Base-by-base conservation (phyloP, 2,329 filamentous ascomycete genomes). In the Pseudocercospora fijiensis region DNA sequence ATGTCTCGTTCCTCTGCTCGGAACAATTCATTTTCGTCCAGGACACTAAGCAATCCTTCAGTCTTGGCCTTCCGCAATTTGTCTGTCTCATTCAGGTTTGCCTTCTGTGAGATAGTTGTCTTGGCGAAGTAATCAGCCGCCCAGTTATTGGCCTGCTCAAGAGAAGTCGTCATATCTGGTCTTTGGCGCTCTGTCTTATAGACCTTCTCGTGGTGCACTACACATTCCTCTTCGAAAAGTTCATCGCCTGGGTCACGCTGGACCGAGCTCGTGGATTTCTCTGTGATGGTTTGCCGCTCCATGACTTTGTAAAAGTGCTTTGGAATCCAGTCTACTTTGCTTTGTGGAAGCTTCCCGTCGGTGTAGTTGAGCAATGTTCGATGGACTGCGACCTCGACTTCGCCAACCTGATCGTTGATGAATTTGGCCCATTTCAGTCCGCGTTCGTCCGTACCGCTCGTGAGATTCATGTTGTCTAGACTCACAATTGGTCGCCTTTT, bases 141-240 rank as follows among this genome's bases (percentile, higher is more conserved):
- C 3, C 37, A 18, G 10, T 53, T 18, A 33, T 70, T 70, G 0
- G 68, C 69, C 2, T 63, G 59, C 7, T 67, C 64, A 2, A 70
- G 56, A 13, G 43, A 41, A 2, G 65, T 64, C 26, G 61, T 63
- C 56, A 65, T 18, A 27, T 41, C 9, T 9, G 5, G 24, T 30
- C 33, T 10, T 60, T 33, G 24, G 33, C n/a, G 18, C 6, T 51
- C 47, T 7, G 26, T 47, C 4, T 27, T 43, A 3, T 37, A 22
- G 7, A 49, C 33, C 16, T 41, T 47, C 27, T 49, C 52, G 18
- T 24, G 5, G 41, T 47, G 9, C 37, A 24, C 6, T 27, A 20
- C n/a, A 28, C 27, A 4, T 4, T 24, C 4, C 7, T 56, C 28
- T 28, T 10, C 53, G 10, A 56, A 56, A 8, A 56, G 53, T 1